A percentile compares a stretch with the other conserved stretches of the same genome.
These are phyloP conservation scores for Croton laevigatus DNA, from an alignment of 441 rosid species.

Conservation along the genomic window DNA sequence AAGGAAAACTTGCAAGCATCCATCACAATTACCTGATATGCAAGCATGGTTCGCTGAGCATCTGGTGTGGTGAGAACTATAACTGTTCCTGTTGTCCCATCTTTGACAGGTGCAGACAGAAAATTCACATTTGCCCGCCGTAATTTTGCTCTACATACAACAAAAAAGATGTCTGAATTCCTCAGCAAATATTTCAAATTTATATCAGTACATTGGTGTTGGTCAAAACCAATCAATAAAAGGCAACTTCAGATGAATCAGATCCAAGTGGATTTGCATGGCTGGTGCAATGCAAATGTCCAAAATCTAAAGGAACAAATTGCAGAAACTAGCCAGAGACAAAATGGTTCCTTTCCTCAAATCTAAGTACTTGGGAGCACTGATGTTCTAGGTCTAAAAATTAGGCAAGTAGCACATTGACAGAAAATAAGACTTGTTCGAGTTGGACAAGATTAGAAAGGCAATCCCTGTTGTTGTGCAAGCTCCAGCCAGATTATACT, in stretches of 20 bases:
- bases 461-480: background rate
- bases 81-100: constrained; percentile 96
- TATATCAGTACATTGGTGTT: background rate
- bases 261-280: background rate
- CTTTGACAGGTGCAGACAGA: constrained; percentile 78
- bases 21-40: constrained; percentile 59
- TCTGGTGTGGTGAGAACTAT: constrained; percentile 95
- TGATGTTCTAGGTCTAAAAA: background rate
- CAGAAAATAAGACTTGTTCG: background rate
- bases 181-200: background rate
- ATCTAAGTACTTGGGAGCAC: background rate
- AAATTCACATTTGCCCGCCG: constrained; percentile 76
- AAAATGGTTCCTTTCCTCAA: background rate
- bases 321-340: background rate
- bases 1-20: background rate
- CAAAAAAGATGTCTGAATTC: background rate
- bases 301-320: background rate
- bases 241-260: background rate
- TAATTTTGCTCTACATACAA: constrained; percentile 57
- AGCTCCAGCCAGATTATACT: background rate
- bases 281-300: background rate
- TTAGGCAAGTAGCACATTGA: background rate
- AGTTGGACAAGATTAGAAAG: background rate
- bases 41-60: constrained; percentile 97
- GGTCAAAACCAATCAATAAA: background rate